Evolutionary conservation across 495 filamentous ascomycete species (phyloP).

Genomic region (Podospora conica): DNA sequence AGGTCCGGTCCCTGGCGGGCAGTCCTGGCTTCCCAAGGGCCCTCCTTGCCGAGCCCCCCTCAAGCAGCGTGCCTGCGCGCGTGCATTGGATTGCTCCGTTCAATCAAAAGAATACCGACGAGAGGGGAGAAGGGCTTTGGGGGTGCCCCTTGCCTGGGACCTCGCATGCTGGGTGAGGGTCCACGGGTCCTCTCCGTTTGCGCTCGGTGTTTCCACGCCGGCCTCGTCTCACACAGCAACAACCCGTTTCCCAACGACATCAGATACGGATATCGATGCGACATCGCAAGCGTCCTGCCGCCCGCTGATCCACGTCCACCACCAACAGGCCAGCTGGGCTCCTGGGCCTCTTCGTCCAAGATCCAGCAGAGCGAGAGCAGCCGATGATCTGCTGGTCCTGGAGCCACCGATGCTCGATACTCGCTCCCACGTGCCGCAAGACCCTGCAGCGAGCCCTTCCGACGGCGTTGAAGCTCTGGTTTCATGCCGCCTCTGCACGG

Average conservation of each 20-base stretch:
- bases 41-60: not conserved
- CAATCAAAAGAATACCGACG: not conserved
- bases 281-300: not conserved
- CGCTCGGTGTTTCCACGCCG: slow-evolving; percentile 2
- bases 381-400: not conserved
- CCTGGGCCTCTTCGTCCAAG: too few relatives aligned
- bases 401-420: not conserved
- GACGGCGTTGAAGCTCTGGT: slow-evolving; percentile 8
- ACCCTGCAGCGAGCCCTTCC: slow-evolving; percentile 14
- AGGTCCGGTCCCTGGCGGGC: too few relatives aligned
- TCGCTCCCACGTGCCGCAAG: slow-evolving; percentile 12
- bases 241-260: slow-evolving; percentile 9
- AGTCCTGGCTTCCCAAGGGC: not conserved
- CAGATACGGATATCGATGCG: not conserved
- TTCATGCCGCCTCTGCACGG: slow-evolving; percentile 16
- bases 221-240: slow-evolving; percentile 14
- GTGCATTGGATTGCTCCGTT: not conserved
- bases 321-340: not conserved
- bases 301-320: slow-evolving; percentile 13
- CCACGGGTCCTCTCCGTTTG: not conserved
- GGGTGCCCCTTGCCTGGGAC: not conserved
- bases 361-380: too few relatives aligned
- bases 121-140: not conserved
- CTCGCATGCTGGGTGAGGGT: not conserved
- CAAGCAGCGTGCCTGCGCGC: not conserved